Base-by-base conservation (phyloP, 441 rosid species). In the Euphorbia celastroides region DNA sequence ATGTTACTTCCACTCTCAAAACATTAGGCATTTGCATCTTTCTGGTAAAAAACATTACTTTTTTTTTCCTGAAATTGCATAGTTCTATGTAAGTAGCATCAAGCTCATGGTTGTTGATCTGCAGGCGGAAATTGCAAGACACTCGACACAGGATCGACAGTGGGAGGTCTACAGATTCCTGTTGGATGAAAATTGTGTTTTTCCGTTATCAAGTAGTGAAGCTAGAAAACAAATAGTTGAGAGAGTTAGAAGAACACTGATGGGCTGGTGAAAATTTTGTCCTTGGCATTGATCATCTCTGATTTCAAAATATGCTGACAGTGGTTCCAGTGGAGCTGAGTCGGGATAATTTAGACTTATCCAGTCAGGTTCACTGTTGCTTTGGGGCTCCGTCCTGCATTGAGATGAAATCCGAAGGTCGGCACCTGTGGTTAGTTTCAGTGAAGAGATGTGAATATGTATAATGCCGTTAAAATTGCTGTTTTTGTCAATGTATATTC, bases 111-210 rank as follows among this genome's bases (percentile, higher is more conserved):
- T 60, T 62, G 57, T 56, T 51, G 25, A 52, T 66, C 63, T 50
- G 25, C 63, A 91, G 92, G 96, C 93, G 60, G 90, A 86, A 75
- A 91, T 91, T 7, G 87, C 89, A 63, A 83, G 96, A 61, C 77
- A 81, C 72, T 76, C 88, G 6, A 76, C 86, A 58, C 56, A 78
- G 59, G 82, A 74, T 65, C 79, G 82, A 38, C 88, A 87, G 70
- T 91, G 96, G 97, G 97, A 91, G 74, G 81, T 88, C n/a, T 88
- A 87, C 84, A 85, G 87, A 60, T 84, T 87, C 77, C 92, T 88
- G 57, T 71, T 87, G 75, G 88, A 86, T 27, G 96, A 88, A 65
- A 84, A 75, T 16, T 74, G 83, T 64, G 68, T 30, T 67, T 69
- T 72, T 60, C 75, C 78, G 26, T 60, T 79, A 0, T 69, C 81